Evolutionary conservation across 1,284 basidiomycete species (phyloP).

Genomic region (Apiotrichum akiyoshidainum): DNA sequence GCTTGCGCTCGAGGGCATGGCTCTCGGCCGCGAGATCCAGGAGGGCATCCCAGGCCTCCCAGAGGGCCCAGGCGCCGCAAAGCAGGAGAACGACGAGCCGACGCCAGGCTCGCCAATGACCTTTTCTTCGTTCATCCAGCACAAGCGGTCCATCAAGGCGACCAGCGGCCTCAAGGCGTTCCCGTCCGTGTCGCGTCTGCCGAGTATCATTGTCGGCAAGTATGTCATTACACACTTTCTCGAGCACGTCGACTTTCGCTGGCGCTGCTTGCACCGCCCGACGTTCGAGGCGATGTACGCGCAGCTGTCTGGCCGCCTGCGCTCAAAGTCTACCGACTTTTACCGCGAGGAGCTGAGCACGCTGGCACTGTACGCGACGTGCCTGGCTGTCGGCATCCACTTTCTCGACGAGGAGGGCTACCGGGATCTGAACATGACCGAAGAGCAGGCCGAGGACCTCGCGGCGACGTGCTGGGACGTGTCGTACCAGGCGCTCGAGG

Average conservation of each 20-base stretch:
- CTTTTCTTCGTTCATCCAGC: constrained; percentile 20
- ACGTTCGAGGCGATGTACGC: constrained; percentile 23
- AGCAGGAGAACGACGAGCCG: constrained; percentile 9
- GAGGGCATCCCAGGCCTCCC: not conserved
- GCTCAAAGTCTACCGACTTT: constrained; percentile 14
- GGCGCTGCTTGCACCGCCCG: constrained; percentile 26
- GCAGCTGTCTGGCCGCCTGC: constrained; percentile 18
- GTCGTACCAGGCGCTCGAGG: constrained; percentile 25
- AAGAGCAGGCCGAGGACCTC: constrained; percentile 30
- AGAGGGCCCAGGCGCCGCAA: not conserved
- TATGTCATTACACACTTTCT: constrained; percentile 21
- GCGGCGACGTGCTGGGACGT: constrained; percentile 30
- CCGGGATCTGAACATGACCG: constrained; percentile 30
- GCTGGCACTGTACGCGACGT: constrained; percentile 25
- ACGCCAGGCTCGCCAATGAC: constrained; percentile 20
- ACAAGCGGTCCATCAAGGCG: constrained; percentile 14
- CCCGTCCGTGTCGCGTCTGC: constrained; percentile 12
- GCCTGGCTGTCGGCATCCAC: constrained; percentile 26
- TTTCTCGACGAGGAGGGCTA: constrained; percentile 26
- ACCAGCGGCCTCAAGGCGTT: constrained; percentile 13
- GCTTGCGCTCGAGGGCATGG: constrained; percentile 24
- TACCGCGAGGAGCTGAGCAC: constrained; percentile 22
- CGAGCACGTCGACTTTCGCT: constrained; percentile 23
- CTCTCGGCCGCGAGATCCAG: constrained; percentile 19
- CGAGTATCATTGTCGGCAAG: constrained; percentile 20